These are phyloP conservation scores for Letharia columbiana DNA, from an alignment of 495 filamentous ascomycete genomes.

Conservation along the genomic window DNA sequence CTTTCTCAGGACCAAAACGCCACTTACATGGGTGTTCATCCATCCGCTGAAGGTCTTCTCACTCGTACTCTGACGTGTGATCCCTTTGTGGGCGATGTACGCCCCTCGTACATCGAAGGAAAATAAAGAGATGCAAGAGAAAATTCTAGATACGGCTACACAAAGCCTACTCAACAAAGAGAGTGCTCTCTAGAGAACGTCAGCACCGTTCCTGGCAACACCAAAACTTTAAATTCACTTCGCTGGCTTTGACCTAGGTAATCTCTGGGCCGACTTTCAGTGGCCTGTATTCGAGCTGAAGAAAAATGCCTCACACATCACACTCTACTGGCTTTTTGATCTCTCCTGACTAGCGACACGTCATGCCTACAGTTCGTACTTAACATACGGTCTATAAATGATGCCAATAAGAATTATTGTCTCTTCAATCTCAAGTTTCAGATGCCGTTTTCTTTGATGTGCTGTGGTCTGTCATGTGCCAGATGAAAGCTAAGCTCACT, in stretches of 20 bases:
- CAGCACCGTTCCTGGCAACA: not conserved
- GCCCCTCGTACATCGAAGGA: not conserved
- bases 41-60: not conserved
- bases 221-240: not conserved
- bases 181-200: not conserved
- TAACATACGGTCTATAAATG: not conserved
- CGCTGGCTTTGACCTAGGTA: not conserved
- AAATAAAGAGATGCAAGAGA: not conserved
- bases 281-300: not conserved
- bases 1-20: not conserved
- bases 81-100: not conserved
- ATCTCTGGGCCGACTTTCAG: not conserved
- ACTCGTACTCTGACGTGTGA: not conserved
- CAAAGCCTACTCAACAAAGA: not conserved
- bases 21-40: not conserved
- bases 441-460: not conserved
- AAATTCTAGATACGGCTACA: not conserved
- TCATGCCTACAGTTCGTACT: not conserved
- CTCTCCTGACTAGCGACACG: not conserved
- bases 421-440: not conserved
- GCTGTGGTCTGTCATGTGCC: not conserved
- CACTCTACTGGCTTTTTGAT: not conserved
- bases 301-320: not conserved
- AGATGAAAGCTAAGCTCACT: not conserved
- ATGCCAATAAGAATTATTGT: not conserved